Evolutionary conservation across 164 flowering plant genomes (phyloP), one percentile per base, ranked within the genome.

Genomic region (Nymphaea colorata): DNA sequence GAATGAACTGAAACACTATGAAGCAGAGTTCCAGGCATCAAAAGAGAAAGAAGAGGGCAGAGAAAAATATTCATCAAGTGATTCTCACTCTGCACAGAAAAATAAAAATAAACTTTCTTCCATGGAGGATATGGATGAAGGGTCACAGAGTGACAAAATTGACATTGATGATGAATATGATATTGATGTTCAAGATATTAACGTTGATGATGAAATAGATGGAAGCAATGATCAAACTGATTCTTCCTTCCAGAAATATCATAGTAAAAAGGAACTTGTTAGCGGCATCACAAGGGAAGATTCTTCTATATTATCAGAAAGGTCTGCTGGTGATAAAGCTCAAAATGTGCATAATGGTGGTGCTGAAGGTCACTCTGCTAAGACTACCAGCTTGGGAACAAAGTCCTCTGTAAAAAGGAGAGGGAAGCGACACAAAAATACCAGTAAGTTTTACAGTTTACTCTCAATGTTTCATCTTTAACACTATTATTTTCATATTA

Each of bases 21-120:
- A 91, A 82, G 95, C 87, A 43, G 85, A 90, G 71, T 91, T 85
- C 72, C 90, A 90, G 74, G 96, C 92, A 2, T 92, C 97, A 67
- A 65, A 89, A 53, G 81, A 85, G 70, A 78, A 78, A 65, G 74
- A 66, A 16, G 84, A 79, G 18, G 41, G 8, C 16, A 61, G 41
- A n/a, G 63, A 12, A 47, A 47, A 51, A 15, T 51, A 51, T 51
- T 51, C 14, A 51, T 51, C 57, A 51, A 51, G 14, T 15, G 57
- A 51, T 51, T 51, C 57, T 51, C 68, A 70, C 36, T 69, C 78
- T 25, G 60, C 42, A 59, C 71, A 70, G 36, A 76, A 53, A 53
- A 70, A 71, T 70, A 78, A 65, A 3, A 59, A 66, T 41, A 61
- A 61, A 47, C 70, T 72, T 67, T 76, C 71, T 67, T 53, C 44